A percentile compares a stretch with the other conserved stretches of the same genome.
Evolutionary conservation across 257 asterid genomes (phyloP).

Genomic region (Solanum raphanifolium): DNA sequence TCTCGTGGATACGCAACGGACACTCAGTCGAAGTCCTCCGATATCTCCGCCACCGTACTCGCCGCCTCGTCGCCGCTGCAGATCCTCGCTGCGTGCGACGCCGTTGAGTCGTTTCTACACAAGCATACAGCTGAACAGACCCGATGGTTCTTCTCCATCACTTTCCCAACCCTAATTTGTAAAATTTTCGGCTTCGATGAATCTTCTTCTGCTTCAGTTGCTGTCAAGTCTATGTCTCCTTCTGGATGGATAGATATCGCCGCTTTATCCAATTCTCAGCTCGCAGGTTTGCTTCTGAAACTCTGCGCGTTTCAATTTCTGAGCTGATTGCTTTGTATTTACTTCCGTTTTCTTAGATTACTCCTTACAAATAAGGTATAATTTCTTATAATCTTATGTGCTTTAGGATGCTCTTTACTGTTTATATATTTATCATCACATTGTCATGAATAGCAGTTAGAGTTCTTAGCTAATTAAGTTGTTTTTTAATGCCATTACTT

Average conservation of each 20-base stretch:
- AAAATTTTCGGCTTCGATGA: slow-evolving; percentile 82
- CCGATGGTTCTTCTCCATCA: slow-evolving; percentile 83
- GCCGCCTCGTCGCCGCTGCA: slow-evolving; percentile 51
- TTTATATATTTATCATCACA: not conserved
- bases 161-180: slow-evolving; percentile 85
- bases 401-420: not conserved
- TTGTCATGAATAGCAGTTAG: not conserved
- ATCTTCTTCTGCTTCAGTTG: slow-evolving; percentile 27
- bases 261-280: slow-evolving; percentile 39
- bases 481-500: not conserved
- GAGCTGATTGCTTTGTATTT: not conserved
- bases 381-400: not conserved
- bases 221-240: slow-evolving; percentile 34
- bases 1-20: slow-evolving; percentile 55
- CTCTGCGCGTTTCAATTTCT: not conserved
- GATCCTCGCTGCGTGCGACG: slow-evolving; percentile 63
- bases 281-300: slow-evolving; percentile 36
- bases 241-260: slow-evolving; percentile 84
- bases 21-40: slow-evolving; percentile 56
- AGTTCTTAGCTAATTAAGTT: not conserved
- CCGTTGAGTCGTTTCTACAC: slow-evolving; percentile 58
- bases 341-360: not conserved
- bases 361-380: not conserved
- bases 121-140: slow-evolving; percentile 72
- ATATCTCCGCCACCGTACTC: slow-evolving; percentile 48